Evolutionary conservation across 306 rosid species (phyloP).

Genomic region (Vigna radiata): DNA sequence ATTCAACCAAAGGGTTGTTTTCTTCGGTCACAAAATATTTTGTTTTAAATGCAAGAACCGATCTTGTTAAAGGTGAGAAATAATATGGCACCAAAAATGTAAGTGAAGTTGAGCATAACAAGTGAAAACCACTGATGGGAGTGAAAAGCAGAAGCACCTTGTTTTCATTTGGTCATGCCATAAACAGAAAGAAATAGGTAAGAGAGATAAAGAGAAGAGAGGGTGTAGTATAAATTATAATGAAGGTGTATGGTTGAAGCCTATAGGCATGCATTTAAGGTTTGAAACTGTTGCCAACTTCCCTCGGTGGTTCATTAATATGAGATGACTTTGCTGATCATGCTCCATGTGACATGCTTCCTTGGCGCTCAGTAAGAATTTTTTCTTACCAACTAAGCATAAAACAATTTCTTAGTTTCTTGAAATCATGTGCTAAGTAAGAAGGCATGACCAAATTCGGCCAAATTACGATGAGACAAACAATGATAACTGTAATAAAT

Average conservation of each 20-base stretch:
- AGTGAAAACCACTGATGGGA: not conserved
- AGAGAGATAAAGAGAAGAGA: not conserved
- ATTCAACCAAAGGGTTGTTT: slow-evolving; percentile 40
- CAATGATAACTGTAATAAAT: no score
- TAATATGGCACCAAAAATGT: not conserved
- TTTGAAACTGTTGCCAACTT: slow-evolving; percentile 52
- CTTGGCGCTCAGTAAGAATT: no score
- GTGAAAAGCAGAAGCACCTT: not conserved
- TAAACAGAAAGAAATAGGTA: not conserved
- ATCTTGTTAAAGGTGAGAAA: slow-evolving; percentile 12
- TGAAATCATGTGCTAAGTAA: no score
- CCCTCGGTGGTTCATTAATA: slow-evolving; percentile 62
- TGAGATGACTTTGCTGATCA: slow-evolving; percentile 47
- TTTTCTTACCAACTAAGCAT: no score
- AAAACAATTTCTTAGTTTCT: no score
- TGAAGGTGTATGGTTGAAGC: slow-evolving; percentile 38
- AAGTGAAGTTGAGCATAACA: not conserved
- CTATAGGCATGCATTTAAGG: slow-evolving; percentile 51
- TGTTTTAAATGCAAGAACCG: slow-evolving; percentile 8
- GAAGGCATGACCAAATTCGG: no score
- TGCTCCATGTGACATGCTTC: slow-evolving; percentile 37
- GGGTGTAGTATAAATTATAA: slow-evolving; percentile 42
- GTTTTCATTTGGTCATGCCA: not conserved
- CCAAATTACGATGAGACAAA: no score
- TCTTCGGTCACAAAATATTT: slow-evolving; percentile 28